Conservation (phyloP, 2,329 filamentous ascomycete species). For the Microcera coccophila region DNA sequence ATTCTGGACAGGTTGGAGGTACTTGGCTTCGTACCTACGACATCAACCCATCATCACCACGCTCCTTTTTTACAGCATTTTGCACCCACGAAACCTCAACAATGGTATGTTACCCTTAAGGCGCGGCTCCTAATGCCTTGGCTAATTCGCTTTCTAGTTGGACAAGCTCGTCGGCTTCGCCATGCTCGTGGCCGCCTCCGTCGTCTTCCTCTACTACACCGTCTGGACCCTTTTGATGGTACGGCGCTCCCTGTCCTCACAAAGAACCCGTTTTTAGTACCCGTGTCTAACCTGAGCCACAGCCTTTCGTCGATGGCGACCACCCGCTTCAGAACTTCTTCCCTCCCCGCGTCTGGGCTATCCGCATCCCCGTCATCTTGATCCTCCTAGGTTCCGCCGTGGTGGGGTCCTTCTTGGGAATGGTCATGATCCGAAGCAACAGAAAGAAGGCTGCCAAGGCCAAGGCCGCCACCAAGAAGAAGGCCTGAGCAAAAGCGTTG, state of each 20-base stretch:
- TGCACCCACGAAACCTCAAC: constrained; percentile 13
- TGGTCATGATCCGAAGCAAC: constrained; percentile 99
- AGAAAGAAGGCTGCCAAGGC: constrained; percentile 95
- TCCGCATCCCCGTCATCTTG: constrained; percentile 95
- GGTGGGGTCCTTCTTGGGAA: constrained; percentile 89
- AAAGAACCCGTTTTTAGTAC: constrained; percentile 2
- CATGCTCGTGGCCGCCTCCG: constrained; percentile 63
- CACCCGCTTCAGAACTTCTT: constrained; percentile 94
- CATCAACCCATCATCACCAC: constrained; percentile 15
- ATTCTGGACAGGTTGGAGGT: constrained; percentile 24
- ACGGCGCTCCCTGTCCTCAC: constrained; percentile 29
- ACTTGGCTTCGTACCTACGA: constrained; percentile 4
- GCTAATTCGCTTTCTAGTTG: constrained; percentile 65
- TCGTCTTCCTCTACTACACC: constrained; percentile 81
- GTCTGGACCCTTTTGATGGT: constrained; percentile 98
- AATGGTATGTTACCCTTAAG: constrained; percentile 27
- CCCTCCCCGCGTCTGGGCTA: constrained; percentile 96
- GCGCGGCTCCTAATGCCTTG: constrained; percentile 10
- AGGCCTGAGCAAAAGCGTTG: constrained; percentile 54
- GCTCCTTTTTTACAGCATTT: constrained; percentile 16
- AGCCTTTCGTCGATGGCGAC: constrained; percentile 96
- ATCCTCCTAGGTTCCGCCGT: constrained; percentile 88
- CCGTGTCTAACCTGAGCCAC: constrained; percentile 12
- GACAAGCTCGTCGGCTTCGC: constrained; percentile 73
- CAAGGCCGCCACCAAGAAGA: constrained; percentile 81